phyloP scores from a whole-genome alignment of 2,329 filamentous ascomycete genomes.

The Cryphonectria japonica region DNA sequence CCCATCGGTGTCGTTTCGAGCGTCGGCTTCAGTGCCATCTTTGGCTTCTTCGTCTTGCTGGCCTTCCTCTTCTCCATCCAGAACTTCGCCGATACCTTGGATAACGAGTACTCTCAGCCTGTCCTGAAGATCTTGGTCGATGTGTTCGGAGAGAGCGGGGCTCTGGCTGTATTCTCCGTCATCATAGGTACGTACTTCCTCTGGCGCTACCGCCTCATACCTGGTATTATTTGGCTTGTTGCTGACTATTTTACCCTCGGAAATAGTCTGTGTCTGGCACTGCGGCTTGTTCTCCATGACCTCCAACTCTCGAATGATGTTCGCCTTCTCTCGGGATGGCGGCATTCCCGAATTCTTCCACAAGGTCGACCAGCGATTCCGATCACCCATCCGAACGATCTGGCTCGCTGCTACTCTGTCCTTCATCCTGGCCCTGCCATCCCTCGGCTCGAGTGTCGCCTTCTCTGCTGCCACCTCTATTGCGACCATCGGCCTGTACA shows the following conservation, averaged over 20 bases:
- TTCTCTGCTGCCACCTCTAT: conserved; percentile 63
- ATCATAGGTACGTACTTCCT: conserved; percentile 47
- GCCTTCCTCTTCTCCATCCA: conserved; percentile 63
- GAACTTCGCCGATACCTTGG: conserved; percentile 54
- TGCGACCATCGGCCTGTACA: conserved; percentile 61
- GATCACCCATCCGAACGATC: conserved; percentile 55
- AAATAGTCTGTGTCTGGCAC: conserved; percentile 60
- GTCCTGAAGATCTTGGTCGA: conserved; percentile 63
- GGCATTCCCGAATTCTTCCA: conserved; percentile 60
- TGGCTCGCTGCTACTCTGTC: conserved; percentile 59
- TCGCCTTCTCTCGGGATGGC: conserved; percentile 59
- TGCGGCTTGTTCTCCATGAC: conserved; percentile 63
- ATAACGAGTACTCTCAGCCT: conserved; percentile 52
- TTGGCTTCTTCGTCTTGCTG: conserved; percentile 63
- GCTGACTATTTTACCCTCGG: not conserved
- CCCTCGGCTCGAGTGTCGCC: conserved; percentile 57
- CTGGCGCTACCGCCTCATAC: not conserved
- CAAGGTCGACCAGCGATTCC: conserved; percentile 53
- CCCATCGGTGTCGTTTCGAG: conserved; percentile 62
- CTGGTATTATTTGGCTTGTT: not conserved
- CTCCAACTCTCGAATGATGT: conserved; percentile 62
- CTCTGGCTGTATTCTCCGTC: conserved; percentile 57
- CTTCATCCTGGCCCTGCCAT: conserved; percentile 59
- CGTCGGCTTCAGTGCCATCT: conserved; percentile 58
- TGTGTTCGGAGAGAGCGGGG: conserved; percentile 58